Percentiles rank a stretch among this genome's conserved stretches.
Evolutionary conservation across 768 basidiomycete species (phyloP).

Genomic region (Leccinum rimulosum): DNA sequence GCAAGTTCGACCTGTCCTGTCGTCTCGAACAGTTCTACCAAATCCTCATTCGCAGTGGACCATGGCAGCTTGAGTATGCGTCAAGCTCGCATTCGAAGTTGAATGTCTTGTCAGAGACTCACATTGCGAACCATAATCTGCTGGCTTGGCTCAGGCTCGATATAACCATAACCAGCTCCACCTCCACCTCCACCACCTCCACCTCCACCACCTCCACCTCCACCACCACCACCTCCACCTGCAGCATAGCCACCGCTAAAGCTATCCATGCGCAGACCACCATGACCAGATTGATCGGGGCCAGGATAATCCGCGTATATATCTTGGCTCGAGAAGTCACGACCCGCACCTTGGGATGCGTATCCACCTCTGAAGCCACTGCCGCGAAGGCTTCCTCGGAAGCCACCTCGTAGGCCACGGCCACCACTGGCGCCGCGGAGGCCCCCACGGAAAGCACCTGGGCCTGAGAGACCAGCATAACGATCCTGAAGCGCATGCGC

Average conservation of each 20-base stretch:
- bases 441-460: conserved; percentile 52
- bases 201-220: conserved; percentile 27
- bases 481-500: conserved; percentile 59
- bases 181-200: conserved; percentile 35
- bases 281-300: conserved; percentile 60
- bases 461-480: conserved; percentile 79
- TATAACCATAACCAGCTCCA: conserved; percentile 38
- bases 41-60: conserved; percentile 98
- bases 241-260: conserved; percentile 35
- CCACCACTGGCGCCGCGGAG: conserved; percentile 49
- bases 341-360: conserved; percentile 45
- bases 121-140: conserved; percentile 99
- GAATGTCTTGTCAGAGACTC: conserved; percentile 37
- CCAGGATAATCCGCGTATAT: conserved; percentile 92
- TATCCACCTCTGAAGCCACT: conserved; percentile 59
- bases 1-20: conserved; percentile 93
- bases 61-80: conserved; percentile 72
- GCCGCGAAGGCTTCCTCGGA: conserved; percentile 47
- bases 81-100: background rate
- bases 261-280: conserved; percentile 36
- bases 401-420: conserved; percentile 20
- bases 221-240: conserved; percentile 26
- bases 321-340: conserved; percentile 84
- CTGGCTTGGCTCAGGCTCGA: conserved; percentile 81
- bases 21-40: conserved; percentile 97